Conservation (phyloP, 1,139 yeast species). For the Insectozyma bohioensis region DNA sequence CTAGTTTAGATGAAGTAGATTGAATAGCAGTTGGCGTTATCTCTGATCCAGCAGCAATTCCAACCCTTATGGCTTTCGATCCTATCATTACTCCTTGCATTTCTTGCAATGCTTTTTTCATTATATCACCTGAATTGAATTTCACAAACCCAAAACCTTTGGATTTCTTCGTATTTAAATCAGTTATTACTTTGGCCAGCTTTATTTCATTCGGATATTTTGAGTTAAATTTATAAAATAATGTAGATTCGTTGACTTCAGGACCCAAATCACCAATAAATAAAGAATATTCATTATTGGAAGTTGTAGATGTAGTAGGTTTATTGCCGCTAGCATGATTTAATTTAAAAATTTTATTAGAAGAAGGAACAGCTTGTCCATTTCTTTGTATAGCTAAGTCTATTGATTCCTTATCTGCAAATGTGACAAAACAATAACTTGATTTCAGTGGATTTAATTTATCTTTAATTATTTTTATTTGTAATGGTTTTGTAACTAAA, state of each 20-base stretch:
- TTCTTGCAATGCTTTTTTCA: constrained; percentile 71
- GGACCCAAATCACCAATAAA: constrained; percentile 86
- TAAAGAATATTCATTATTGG: constrained; percentile 12
- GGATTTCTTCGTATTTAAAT: constrained; percentile 70
- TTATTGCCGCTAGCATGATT: constrained; percentile 78
- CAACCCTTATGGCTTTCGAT: constrained; percentile 73
- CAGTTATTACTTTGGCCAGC: constrained; percentile 85
- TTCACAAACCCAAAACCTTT: constrained; percentile 94
- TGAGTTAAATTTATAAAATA: constrained; percentile 67
- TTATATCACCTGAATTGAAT: constrained; percentile 68
- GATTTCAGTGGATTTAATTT: constrained; percentile 28
- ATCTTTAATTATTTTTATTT: constrained; percentile 39
- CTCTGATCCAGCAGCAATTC: constrained; percentile 27
- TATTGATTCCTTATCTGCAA: constrained; percentile 64
- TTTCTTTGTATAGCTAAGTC: constrained; percentile 69
- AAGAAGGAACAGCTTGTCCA: constrained; percentile 66
- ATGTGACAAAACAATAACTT: constrained; percentile 80
- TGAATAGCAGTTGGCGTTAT: constrained; percentile 8
- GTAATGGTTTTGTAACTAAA: constrained; percentile 36
- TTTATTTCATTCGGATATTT: constrained; percentile 69
- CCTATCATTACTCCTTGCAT: constrained; percentile 81
- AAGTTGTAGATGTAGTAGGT: constrained; percentile 23
- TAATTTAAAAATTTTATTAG: constrained; percentile 60
- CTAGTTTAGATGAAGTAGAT: constrained; percentile 9
- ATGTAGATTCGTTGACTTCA: constrained; percentile 70